Base-by-base conservation (phyloP, 2,329 filamentous ascomycete species). In the Aspergillus sp. region DNA sequence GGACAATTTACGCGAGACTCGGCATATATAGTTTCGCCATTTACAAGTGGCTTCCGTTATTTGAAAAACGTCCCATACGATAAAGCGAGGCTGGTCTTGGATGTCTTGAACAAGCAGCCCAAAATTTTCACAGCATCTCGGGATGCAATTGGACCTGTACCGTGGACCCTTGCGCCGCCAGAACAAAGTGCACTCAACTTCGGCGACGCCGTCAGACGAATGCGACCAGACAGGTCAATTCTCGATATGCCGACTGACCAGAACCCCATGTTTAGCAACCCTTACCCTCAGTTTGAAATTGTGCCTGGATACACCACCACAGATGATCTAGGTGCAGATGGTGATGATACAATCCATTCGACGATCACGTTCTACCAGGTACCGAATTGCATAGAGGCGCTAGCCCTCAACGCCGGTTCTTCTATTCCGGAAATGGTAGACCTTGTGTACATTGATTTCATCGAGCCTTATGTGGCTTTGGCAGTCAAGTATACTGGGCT, bases 381-480 rank as follows among this genome's bases (percentile, higher is more conserved):
- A 5, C 93, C 95, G 6, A 97, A 97, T 73, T 91, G 87, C 71
- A 85, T 99, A 57, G 89, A 93, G 71, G 79, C 88, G 1, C 89
- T 64, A 79, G 75, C 96, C 19, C 57, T 62, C 15, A 40, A 61
- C 17, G 63, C 71, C 19, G 62, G 70, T 7, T 76, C 72, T 0
- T 69, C 71, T 6, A 78, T 84, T 15, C 90, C 91, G 0, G 84
- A 89, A 52, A 87, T 76, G 0, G 91, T 99, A 1, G 93, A 98
- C 72, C 73, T 99, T 7, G 87, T 97, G 14, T 99, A 96, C 70
- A 85, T 96, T 57, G 92, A 96, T 71, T 99, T 97, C 72, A 87
- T 98, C 37, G 84, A 95, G 74, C 87, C 87, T 9, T 96, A 90
- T 84, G 79, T 98, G 40, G 74, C 96, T 17, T 77, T 89, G 11